These are phyloP conservation scores for Capsella bursapastoris DNA, from an alignment of 345 rosid species.

Conservation along the genomic window DNA sequence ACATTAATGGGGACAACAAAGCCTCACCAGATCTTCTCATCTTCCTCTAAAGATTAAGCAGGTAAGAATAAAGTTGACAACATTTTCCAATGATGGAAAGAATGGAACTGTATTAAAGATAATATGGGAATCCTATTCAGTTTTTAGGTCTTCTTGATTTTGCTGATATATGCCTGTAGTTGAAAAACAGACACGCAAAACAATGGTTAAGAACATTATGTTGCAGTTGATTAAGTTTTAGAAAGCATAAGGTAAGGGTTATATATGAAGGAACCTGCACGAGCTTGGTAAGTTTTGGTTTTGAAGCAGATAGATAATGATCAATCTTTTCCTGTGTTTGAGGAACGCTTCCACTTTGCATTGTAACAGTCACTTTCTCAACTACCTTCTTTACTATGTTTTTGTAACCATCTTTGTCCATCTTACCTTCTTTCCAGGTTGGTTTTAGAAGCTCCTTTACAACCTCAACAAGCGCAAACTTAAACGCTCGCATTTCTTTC, in stretches of 20 bases:
- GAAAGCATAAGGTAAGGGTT: constrained; percentile 4
- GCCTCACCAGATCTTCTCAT: constrained; percentile 8
- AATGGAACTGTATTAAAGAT: neutral
- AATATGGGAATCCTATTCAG: neutral
- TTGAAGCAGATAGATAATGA: constrained; percentile 74
- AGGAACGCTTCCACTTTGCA: constrained; percentile 78
- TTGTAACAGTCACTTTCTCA: constrained; percentile 79
- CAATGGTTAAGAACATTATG: neutral
- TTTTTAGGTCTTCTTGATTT: constrained; percentile 43
- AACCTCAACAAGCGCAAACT: constrained; percentile 85
- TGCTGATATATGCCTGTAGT: constrained; percentile 43
- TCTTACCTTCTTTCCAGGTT: constrained; percentile 87
- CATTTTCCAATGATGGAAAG: constrained; percentile 5
- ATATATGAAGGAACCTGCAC: constrained; percentile 66
- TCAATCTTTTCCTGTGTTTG: constrained; percentile 91
- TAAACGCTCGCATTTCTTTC: constrained; percentile 74
- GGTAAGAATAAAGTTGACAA: constrained; percentile 5
- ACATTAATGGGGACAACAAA: constrained; percentile 22
- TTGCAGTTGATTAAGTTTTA: constrained; percentile 10
- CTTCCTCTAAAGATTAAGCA: constrained; percentile 6
- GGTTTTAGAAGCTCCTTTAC: constrained; percentile 95
- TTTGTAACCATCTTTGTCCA: constrained; percentile 86
- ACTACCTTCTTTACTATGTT: constrained; percentile 93
- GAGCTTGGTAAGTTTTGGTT: constrained; percentile 88
- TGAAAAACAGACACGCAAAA: constrained; percentile 13